Conservation (phyloP, 768 basidiomycete species). For the Russula earlei region DNA sequence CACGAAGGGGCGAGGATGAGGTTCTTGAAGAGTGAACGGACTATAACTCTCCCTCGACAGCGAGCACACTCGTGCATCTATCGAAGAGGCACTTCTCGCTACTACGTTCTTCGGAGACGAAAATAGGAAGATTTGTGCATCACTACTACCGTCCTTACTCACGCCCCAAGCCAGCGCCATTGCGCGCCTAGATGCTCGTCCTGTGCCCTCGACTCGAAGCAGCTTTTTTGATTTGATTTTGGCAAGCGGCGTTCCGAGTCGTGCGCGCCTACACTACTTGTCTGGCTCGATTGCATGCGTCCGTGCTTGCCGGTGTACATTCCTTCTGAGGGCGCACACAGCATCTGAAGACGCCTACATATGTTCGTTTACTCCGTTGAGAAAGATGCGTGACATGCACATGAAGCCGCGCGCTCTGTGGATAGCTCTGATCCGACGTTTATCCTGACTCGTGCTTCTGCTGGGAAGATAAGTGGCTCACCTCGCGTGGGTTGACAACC, state of each 20-base stretch:
- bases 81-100: background rate
- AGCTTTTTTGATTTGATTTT: no score
- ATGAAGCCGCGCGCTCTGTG: background rate
- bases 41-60: background rate
- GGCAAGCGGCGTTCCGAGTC: background rate
- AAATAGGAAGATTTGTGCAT: background rate
- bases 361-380: constrained; percentile 1
- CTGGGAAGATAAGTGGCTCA: background rate
- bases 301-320: constrained; percentile 1
- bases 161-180: background rate
- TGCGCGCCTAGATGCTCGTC: background rate
- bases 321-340: background rate
- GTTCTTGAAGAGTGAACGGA: constrained; percentile 42
- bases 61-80: background rate
- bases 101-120: background rate
- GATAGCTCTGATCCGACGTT: background rate
- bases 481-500: background rate
- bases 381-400: background rate
- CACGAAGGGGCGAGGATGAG: constrained; percentile 60
- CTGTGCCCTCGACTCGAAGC: background rate
- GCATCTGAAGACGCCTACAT: background rate
- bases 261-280: background rate
- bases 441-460: background rate
- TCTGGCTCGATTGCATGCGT: background rate
- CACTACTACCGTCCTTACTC: background rate